Base-by-base conservation (phyloP, 495 filamentous ascomycete species). In the Physcia stellaris region DNA sequence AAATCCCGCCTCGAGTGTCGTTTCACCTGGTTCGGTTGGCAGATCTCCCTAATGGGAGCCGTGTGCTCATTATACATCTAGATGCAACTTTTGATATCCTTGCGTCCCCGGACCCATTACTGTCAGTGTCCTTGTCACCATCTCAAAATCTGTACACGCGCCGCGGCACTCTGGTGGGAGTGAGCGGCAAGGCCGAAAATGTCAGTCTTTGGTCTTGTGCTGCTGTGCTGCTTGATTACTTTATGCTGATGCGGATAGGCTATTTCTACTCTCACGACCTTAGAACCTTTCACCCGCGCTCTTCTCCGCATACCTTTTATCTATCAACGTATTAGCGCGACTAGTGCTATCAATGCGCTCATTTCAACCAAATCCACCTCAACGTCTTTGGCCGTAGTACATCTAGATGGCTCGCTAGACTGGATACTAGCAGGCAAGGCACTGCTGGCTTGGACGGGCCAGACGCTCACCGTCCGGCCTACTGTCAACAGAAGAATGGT, bases 51-150 rank as follows among this genome's bases (percentile, higher is more conserved):
- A n/a, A n/a, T n/a, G n/a, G n/a, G n/a, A n/a, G n/a, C n/a, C n/a
- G n/a, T n/a, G n/a, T 28, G 26, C 9, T 37, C 55, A 45, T 55
- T 40, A 19, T 9, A 13, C 6, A 26, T 16, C 3, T 43, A 94
- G 90, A 95, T 77, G 90, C 88, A 15, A 77, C 75, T 39, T 98
- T 98, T 55, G 85, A 95, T 53, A 84, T 95, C 22, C 60, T 96
- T 45, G 90, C 86, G 34, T 67, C 82, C 16, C 83, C 86, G 3
- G 87, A 83, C 54, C 94, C 92, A 24, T 71, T 98, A 32, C 81
- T 98, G 49, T 93, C 86, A 17, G 84, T 94, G 41, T 79, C 80
- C 6, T 71, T 98, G 24, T 92, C 90, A 29, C 81, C 90, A 18
- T 95, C 90, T 21, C 87, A 94, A 47, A 78, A 84, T 45, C 69